Percentiles rank a stretch among this genome's conserved stretches.
phyloP scores from a whole-genome alignment of 208 protist genomes.

The Wallacemonas sp. region DNA sequence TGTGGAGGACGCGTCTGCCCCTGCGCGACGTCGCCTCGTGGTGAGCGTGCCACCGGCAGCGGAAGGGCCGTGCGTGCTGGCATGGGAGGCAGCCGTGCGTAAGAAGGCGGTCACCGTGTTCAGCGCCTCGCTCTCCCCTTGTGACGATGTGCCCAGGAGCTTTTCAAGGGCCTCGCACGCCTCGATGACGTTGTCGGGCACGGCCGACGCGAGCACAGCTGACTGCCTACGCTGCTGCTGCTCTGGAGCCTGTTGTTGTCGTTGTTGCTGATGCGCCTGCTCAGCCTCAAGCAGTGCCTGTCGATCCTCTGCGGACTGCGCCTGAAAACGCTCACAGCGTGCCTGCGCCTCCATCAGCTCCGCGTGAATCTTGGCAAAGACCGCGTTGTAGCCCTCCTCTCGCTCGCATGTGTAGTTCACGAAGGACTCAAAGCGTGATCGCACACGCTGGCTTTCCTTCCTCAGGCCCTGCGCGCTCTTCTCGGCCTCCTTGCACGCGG shows the following conservation, averaged over 20 bases:
- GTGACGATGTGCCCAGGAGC: too few species aligned
- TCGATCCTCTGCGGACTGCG: conserved; percentile 26
- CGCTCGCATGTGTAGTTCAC: conserved; percentile 63
- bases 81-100: too few species aligned
- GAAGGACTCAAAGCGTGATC: conserved; percentile 66
- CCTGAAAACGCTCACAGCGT: conserved; percentile 34
- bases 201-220: too few species aligned
- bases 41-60: too few species aligned
- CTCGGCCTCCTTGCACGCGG: conserved; percentile 36
- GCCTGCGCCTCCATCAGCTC: conserved; percentile 51
- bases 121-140: too few species aligned
- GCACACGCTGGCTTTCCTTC: conserved; percentile 34
- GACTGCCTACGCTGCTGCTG: too few species aligned
- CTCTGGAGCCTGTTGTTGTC: too few species aligned
- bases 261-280: too few species aligned
- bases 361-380: conserved; percentile 41
- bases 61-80: too few species aligned
- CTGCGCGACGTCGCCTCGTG: too few species aligned
- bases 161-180: not conserved
- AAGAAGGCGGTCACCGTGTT: too few species aligned
- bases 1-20: too few species aligned
- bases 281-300: conserved; percentile 2
- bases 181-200: not conserved
- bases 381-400: conserved; percentile 63
- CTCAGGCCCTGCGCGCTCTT: conserved; percentile 9